A percentile compares a stretch with the other conserved stretches of the same genome.
Conservation (phyloP, 805 yeast species). For the Saturnispora galanensis region DNA sequence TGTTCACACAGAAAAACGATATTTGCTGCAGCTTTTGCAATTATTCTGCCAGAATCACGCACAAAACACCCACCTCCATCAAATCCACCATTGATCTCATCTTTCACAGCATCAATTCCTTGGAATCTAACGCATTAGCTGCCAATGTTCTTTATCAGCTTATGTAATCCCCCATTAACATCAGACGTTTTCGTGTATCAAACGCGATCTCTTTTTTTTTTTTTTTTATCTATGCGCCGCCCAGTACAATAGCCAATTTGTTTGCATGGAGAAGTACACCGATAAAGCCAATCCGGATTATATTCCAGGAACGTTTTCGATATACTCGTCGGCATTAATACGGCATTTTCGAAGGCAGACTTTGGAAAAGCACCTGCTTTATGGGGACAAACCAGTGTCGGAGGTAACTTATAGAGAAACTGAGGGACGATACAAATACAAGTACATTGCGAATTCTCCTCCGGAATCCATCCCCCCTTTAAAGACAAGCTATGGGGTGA, state of each 20-base stretch:
- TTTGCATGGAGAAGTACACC: slow-evolving; percentile 27
- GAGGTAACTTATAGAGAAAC: not conserved
- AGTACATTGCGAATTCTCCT: slow-evolving; percentile 10
- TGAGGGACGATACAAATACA: slow-evolving; percentile 14
- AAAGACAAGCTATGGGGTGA: slow-evolving; percentile 27
- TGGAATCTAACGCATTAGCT: too few relatives aligned
- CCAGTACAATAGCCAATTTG: not conserved
- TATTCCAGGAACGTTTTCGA: slow-evolving; percentile 48
- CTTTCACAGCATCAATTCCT: too few relatives aligned
- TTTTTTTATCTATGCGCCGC: not conserved
- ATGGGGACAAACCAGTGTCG: too few relatives aligned
- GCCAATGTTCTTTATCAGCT: too few relatives aligned
- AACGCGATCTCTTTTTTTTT: too few relatives aligned
- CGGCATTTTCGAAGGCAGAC: slow-evolving; percentile 13
- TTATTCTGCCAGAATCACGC: too few relatives aligned
- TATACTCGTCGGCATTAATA: slow-evolving; percentile 33
- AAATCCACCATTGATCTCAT: too few relatives aligned
- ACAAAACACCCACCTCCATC: too few relatives aligned
- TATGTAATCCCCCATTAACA: too few relatives aligned
- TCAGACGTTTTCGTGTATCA: too few relatives aligned
- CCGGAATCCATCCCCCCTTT: slow-evolving; percentile 18
- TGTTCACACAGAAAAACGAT: not conserved
- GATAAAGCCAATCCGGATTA: slow-evolving; percentile 31
- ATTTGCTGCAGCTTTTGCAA: too few relatives aligned
- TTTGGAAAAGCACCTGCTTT: slow-evolving; percentile 4